These are phyloP conservation scores for Lentinula detonsa DNA, from an alignment of 768 basidiomycete genomes.

Conservation along the genomic window DNA sequence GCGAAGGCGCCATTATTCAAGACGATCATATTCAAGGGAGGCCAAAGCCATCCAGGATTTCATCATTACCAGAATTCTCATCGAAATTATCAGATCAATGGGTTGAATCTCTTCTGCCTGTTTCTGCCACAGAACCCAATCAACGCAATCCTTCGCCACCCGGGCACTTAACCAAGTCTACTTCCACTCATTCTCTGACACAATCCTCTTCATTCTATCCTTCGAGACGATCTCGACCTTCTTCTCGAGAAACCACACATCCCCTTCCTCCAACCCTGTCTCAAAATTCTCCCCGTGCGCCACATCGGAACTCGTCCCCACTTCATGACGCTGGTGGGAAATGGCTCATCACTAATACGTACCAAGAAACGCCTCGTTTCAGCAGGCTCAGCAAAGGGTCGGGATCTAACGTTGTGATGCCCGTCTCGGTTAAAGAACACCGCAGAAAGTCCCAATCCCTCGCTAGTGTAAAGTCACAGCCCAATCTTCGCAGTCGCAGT, in stretches of 20 bases:
- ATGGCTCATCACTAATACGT: neutral
- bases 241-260: neutral
- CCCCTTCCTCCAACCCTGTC: neutral
- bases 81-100: neutral
- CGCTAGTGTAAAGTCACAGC: neutral
- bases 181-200: neutral
- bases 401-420: neutral
- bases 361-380: constrained; percentile 1
- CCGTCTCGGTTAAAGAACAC: neutral
- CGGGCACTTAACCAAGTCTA: neutral
- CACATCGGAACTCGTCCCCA: neutral
- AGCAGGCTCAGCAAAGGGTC: neutral
- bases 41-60: neutral
- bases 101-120: neutral
- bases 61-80: neutral
- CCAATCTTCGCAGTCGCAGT: neutral
- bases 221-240: neutral
- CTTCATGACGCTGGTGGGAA: neutral
- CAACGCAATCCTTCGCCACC: neutral
- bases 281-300: neutral
- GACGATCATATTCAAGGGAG: neutral
- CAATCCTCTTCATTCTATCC: neutral
- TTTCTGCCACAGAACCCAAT: too few relatives aligned
- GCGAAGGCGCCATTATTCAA: neutral
- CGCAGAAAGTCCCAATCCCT: neutral